Percentiles rank a stretch among this genome's conserved stretches.
These are phyloP conservation scores for Beauveria brongniartii DNA, from an alignment of 2,329 filamentous ascomycete species.

Conservation along the genomic window DNA sequence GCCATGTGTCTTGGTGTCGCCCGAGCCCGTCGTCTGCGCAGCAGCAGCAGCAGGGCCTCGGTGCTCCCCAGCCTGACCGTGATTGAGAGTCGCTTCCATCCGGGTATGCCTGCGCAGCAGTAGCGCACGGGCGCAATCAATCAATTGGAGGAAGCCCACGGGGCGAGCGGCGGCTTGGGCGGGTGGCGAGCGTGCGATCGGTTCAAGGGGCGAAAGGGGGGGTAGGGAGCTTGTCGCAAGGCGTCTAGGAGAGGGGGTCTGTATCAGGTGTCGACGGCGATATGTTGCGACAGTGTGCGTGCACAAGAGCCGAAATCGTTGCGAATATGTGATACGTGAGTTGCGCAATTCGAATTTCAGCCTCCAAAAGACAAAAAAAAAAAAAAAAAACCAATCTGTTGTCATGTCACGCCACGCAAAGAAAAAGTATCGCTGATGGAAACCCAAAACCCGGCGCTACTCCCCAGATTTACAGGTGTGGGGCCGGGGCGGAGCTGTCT, in stretches of 20 bases:
- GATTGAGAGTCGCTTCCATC: not conserved
- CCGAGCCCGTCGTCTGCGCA: not conserved
- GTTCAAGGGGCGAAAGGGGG: not conserved
- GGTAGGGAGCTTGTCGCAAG: not conserved
- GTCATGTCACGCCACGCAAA: not conserved
- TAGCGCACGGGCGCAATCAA: not conserved
- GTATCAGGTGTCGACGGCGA: not conserved
- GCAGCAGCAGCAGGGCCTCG: not conserved
- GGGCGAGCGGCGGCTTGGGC: not conserved
- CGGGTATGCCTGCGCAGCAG: not conserved
- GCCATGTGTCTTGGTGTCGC: not conserved
- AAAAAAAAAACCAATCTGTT: not conserved
- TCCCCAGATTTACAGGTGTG: constrained; percentile 2
- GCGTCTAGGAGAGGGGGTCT: not conserved
- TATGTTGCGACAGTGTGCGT: not conserved
- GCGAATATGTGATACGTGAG: not conserved
- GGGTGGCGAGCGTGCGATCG: not conserved
- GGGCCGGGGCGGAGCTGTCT: constrained; percentile 1
- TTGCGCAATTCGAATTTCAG: not conserved
- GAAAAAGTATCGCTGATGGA: not conserved
- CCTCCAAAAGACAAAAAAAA: too few species aligned
- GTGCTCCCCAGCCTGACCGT: not conserved
- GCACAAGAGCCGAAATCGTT: not conserved
- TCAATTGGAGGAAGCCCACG: not conserved
- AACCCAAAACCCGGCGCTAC: constrained; percentile 3